Conservation (phyloP, 164 flowering plant genomes). For the Cinnamomum micranthum region DNA sequence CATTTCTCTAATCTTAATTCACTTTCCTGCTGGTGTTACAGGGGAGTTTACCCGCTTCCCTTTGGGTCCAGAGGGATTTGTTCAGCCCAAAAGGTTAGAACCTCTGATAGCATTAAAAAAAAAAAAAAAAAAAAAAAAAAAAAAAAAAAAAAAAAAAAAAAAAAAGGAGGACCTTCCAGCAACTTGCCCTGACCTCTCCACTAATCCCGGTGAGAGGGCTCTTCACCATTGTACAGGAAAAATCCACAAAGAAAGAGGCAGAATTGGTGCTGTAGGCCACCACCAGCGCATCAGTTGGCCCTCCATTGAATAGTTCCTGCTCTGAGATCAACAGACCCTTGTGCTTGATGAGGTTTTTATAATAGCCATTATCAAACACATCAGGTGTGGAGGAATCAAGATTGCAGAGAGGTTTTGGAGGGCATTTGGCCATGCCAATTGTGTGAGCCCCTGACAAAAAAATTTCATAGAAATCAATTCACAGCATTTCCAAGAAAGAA, state of each 20-base stretch:
- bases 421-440: slow-evolving; percentile 17
- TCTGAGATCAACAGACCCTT: slow-evolving; percentile 12
- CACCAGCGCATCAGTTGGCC: slow-evolving; percentile 10
- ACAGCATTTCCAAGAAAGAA: too few relatives aligned
- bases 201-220: slow-evolving; percentile 8
- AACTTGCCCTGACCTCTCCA: slow-evolving; percentile 7
- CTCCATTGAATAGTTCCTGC: slow-evolving; percentile 13
- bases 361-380: slow-evolving; percentile 4
- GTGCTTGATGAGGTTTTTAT: slow-evolving; percentile 8
- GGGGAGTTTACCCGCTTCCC: too few relatives aligned
- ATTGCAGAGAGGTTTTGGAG: slow-evolving; percentile 2
- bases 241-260: slow-evolving; percentile 8
- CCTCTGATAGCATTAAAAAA: too few relatives aligned
- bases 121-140: too few relatives aligned
- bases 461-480: too few relatives aligned
- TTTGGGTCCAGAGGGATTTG: too few relatives aligned
- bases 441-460: slow-evolving; percentile 12
- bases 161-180: too few relatives aligned
- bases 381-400: slow-evolving; percentile 6
- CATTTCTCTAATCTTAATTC: not conserved
- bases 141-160: too few relatives aligned
- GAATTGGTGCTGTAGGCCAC: not conserved
- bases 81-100: too few relatives aligned
- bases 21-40: too few relatives aligned
- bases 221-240: slow-evolving; percentile 4